Percentiles rank a stretch among this genome's conserved stretches.
phyloP scores from a whole-genome alignment of 306 rosid genomes.

The Cajanus cajan region DNA sequence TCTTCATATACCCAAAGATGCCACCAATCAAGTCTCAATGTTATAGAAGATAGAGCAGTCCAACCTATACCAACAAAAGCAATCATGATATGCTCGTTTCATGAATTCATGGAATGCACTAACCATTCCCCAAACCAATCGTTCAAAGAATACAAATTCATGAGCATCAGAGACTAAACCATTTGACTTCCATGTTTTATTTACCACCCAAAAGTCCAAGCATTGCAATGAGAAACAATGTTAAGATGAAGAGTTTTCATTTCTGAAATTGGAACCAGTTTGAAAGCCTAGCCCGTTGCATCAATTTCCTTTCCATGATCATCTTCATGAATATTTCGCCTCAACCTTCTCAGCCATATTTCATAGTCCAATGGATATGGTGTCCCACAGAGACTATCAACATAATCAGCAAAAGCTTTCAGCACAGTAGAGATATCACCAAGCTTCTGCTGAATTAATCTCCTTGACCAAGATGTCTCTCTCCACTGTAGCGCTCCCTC shows the following conservation, averaged over 20 bases:
- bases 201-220: conserved; percentile 36
- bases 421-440: conserved; percentile 84
- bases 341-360: conserved; percentile 91
- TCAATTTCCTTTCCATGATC: conserved; percentile 85
- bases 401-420: conserved; percentile 95
- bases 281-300: conserved; percentile 51
- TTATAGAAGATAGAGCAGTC: conserved; percentile 21
- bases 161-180: conserved; percentile 33
- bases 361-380: conserved; percentile 92
- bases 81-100: conserved; percentile 30
- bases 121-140: conserved; percentile 28
- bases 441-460: conserved; percentile 89
- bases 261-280: conserved; percentile 23
- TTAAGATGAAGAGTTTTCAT: conserved; percentile 24
- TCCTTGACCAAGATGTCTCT: conserved; percentile 92
- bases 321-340: conserved; percentile 70
- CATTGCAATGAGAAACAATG: conserved; percentile 31
- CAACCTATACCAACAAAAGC: conserved; percentile 15
- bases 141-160: conserved; percentile 23
- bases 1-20: conserved; percentile 34
- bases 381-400: conserved; percentile 96
- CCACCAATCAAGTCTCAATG: conserved; percentile 28
- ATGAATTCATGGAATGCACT: conserved; percentile 18
- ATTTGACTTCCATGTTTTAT: conserved; percentile 33
- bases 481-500: conserved; percentile 97